Percentiles rank a stretch among this genome's conserved stretches.
phyloP scores from a whole-genome alignment of 2,329 filamentous ascomycete genomes.

The Xylogone sp. region DNA sequence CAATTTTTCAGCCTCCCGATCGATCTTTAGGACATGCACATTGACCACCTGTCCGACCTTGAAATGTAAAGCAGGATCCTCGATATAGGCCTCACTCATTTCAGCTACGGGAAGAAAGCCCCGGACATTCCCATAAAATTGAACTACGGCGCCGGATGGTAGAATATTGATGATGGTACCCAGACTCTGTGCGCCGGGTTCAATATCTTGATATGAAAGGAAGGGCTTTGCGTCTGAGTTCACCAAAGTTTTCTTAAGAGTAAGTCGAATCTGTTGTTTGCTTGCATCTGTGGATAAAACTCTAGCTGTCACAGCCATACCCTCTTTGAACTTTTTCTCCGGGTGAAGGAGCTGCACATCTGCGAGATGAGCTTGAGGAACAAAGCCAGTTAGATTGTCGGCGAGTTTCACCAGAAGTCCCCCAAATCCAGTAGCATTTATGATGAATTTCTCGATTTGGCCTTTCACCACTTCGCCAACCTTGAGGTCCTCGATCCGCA shows the following conservation, averaged over 20 bases:
- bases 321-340: slow-evolving; percentile 92
- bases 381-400: slow-evolving; percentile 84
- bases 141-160: slow-evolving; percentile 76
- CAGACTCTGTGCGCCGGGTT: slow-evolving; percentile 71
- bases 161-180: slow-evolving; percentile 85
- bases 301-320: slow-evolving; percentile 77
- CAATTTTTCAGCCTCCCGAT: slow-evolving; percentile 66
- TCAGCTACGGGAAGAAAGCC: slow-evolving; percentile 91
- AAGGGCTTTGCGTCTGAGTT: slow-evolving; percentile 83
- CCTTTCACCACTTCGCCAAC: slow-evolving; percentile 78
- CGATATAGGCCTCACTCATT: slow-evolving; percentile 97
- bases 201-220: slow-evolving; percentile 70
- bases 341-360: slow-evolving; percentile 87
- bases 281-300: slow-evolving; percentile 75
- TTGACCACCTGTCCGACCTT: slow-evolving; percentile 85
- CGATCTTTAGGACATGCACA: slow-evolving; percentile 80
- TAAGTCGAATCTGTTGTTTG: slow-evolving; percentile 78
- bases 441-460: slow-evolving; percentile 78
- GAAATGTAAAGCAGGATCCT: slow-evolving; percentile 87
- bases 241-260: slow-evolving; percentile 89
- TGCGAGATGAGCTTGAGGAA: slow-evolving; percentile 82
- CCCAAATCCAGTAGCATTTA: slow-evolving; percentile 72
- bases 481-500: slow-evolving; percentile 86
- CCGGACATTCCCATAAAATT: slow-evolving; percentile 81
- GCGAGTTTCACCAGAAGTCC: slow-evolving; percentile 81